Conservation (phyloP, 2,329 filamentous ascomycete species). For the Phoma sp. region DNA sequence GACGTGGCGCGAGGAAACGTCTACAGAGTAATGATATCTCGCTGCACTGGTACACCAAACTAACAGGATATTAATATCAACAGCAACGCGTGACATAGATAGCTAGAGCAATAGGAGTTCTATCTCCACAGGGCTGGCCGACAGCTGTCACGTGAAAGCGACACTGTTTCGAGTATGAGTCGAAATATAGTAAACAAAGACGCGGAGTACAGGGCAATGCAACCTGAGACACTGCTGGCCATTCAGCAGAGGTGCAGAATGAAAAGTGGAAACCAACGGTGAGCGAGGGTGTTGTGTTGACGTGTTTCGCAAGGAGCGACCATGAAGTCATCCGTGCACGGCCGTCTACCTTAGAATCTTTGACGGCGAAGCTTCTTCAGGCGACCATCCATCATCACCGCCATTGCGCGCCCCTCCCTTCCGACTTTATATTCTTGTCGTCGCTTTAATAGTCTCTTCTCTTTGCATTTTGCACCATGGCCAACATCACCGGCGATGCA, state of each 20-base stretch:
- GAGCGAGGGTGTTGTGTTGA: constrained; percentile 7
- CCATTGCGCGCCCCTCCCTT: constrained; percentile 24
- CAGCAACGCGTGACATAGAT: too few species aligned
- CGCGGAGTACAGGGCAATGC: background rate
- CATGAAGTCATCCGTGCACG: constrained; percentile 16
- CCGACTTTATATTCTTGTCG: constrained; percentile 10
- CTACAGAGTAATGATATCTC: background rate
- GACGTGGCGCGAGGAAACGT: background rate
- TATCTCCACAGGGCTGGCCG: too few species aligned
- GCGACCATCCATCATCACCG: constrained; percentile 13
- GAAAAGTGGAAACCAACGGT: constrained; percentile 1
- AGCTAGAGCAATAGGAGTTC: background rate
- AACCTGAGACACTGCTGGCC: background rate
- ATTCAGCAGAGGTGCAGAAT: background rate
- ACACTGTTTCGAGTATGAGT: too few species aligned
- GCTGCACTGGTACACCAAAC: too few species aligned
- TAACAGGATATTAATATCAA: too few species aligned
- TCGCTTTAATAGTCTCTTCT: constrained; percentile 8
- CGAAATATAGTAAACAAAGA: background rate
- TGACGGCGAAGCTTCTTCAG: constrained; percentile 16
- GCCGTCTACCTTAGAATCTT: constrained; percentile 17
- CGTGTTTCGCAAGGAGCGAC: constrained; percentile 13
- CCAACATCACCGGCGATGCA: constrained; percentile 33
- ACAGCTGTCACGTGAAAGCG: constrained; percentile 11
- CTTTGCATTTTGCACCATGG: constrained; percentile 31